Conservation (phyloP, 768 basidiomycete genomes). For the Rhodotorula paludigena region DNA sequence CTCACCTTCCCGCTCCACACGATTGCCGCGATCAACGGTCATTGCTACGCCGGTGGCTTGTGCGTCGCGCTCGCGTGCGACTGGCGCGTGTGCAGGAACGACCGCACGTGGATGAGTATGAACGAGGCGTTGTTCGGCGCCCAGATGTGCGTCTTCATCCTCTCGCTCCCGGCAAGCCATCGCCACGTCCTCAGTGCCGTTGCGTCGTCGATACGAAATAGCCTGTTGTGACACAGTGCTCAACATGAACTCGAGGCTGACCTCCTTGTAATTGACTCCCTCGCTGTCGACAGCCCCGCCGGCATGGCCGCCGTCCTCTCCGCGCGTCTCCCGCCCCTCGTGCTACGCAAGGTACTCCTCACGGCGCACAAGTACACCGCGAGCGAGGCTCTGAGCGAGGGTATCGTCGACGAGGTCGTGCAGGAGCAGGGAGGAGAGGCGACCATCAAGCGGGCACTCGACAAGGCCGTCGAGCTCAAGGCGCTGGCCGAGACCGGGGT, state of each 20-base stretch:
- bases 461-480: conserved; percentile 1
- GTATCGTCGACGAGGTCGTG: conserved; percentile 30
- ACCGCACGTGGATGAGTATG: conserved; percentile 84
- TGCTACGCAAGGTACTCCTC: conserved; percentile 67
- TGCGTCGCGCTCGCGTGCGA: conserved; percentile 76
- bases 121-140: conserved; percentile 61
- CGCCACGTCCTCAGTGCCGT: no score
- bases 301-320: conserved; percentile 63
- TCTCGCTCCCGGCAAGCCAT: no score
- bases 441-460: conserved; percentile 18
- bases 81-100: conserved; percentile 79
- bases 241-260: no score
- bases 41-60: conserved; percentile 78
- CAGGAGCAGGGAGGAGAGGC: conserved; percentile 3
- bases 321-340: conserved; percentile 57
- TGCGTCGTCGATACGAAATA: no score
- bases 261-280: not conserved
- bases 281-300: conserved; percentile 57
- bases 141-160: not conserved
- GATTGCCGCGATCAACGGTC: conserved; percentile 45
- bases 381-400: conserved; percentile 57
- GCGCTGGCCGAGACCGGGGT: conserved; percentile 21
- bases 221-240: no score
- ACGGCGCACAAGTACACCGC: conserved; percentile 77
- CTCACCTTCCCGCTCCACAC: conserved; percentile 32